Percentiles rank a stretch among this genome's conserved stretches.
Evolutionary conservation across 1,284 basidiomycete genomes (phyloP).

Genomic region (Porodaedalea pini): DNA sequence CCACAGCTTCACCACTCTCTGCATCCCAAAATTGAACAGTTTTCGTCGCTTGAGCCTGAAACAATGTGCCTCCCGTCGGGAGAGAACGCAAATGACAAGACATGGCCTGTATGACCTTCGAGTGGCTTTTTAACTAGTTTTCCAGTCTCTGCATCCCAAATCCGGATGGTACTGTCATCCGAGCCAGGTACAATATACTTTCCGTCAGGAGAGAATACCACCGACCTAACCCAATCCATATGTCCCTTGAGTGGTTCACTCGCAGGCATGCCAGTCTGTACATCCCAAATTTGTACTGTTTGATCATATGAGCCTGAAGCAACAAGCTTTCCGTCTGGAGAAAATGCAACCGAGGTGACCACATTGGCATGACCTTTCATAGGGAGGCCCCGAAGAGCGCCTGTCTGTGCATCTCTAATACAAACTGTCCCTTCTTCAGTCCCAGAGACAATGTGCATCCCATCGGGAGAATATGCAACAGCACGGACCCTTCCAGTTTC

Average conservation of each 20-base stretch:
- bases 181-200: constrained; percentile 69
- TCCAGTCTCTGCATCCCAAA: constrained; percentile 78
- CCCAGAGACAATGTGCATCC: constrained; percentile 14
- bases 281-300: constrained; percentile 18
- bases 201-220: neutral
- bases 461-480: constrained; percentile 18
- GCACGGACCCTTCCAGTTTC: neutral
- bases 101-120: constrained; percentile 67
- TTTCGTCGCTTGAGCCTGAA: neutral
- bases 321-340: constrained; percentile 15
- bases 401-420: constrained; percentile 9
- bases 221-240: neutral
- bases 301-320: constrained; percentile 13
- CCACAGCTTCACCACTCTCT: neutral
- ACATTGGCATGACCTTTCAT: constrained; percentile 18
- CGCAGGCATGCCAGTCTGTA: neutral
- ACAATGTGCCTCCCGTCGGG: neutral
- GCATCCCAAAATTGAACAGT: neutral
- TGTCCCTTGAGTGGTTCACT: neutral
- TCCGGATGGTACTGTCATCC: constrained; percentile 73
- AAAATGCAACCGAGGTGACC: constrained; percentile 23
- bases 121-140: constrained; percentile 56
- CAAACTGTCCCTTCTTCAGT: constrained; percentile 6
- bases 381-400: neutral
- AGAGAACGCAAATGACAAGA: constrained; percentile 71